Evolutionary conservation across 2,329 filamentous ascomycete species (phyloP).

Genomic region (Exophiala spinifera): DNA sequence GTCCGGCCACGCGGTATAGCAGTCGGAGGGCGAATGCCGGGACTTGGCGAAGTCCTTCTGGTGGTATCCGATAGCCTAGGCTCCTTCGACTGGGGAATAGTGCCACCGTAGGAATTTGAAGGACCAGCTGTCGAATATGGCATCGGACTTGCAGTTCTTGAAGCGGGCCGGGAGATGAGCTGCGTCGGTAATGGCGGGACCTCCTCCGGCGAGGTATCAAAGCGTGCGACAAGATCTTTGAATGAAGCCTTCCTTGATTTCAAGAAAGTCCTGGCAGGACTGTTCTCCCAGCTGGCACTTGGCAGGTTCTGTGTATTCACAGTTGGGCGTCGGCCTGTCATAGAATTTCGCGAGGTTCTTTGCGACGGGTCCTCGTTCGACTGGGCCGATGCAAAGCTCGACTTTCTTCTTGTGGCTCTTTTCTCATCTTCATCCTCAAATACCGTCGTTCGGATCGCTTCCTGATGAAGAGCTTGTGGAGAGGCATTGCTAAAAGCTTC

Average conservation of each 20-base stretch:
- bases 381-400: slow-evolving; percentile 17
- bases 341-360: slow-evolving; percentile 4
- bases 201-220: slow-evolving; percentile 58
- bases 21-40: slow-evolving; percentile 1
- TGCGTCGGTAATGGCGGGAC: slow-evolving; percentile 41
- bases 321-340: slow-evolving; percentile 9
- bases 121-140: slow-evolving; percentile 14
- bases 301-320: slow-evolving; percentile 16
- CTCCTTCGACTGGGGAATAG: slow-evolving; percentile 3
- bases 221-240: slow-evolving; percentile 74
- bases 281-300: slow-evolving; percentile 9
- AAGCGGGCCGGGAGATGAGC: slow-evolving; percentile 34
- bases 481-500: slow-evolving; percentile 34
- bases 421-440: slow-evolving; percentile 7
- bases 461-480: slow-evolving; percentile 31
- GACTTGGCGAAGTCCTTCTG: slow-evolving; percentile 1
- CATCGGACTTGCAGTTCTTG: slow-evolving; percentile 37
- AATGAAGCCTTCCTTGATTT: slow-evolving; percentile 61
- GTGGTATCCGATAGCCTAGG: slow-evolving; percentile 5
- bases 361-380: slow-evolving; percentile 9
- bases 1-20: not conserved
- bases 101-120: slow-evolving; percentile 7
- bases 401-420: slow-evolving; percentile 9
- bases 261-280: slow-evolving; percentile 13
- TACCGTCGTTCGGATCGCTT: slow-evolving; percentile 23